phyloP scores from a whole-genome alignment of 208 protist species.

The Leishmania amazonensis region DNA sequence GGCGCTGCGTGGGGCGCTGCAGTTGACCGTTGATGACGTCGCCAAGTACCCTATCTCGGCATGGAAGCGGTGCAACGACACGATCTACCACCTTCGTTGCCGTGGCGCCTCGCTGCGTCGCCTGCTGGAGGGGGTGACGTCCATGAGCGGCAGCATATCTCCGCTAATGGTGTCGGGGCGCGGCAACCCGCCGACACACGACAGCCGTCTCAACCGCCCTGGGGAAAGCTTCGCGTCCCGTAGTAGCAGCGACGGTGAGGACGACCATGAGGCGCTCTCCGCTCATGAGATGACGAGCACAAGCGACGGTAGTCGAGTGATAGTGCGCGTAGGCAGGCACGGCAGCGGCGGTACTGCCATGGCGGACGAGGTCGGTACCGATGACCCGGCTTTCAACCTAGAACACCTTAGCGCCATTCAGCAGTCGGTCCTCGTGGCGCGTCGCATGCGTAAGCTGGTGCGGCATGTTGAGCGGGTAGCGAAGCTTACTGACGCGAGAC shows the following conservation, averaged over 20 bases:
- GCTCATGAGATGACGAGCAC: conserved; percentile 3
- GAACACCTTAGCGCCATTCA: conserved; percentile 54
- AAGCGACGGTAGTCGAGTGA: conserved; percentile 13
- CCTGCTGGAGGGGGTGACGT: conserved; percentile 48
- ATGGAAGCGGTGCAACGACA: conserved; percentile 90
- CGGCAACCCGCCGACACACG: neutral
- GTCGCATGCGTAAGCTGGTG: conserved; percentile 84
- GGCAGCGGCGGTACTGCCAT: neutral
- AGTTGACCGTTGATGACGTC: conserved; percentile 45
- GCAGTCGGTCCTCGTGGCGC: conserved; percentile 79
- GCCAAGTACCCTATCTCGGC: conserved; percentile 65
- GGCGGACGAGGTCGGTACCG: neutral
- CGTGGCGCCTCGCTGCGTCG: conserved; percentile 64
- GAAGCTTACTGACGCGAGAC: conserved; percentile 58
- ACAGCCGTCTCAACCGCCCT: neutral
- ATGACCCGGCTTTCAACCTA: conserved; percentile 4
- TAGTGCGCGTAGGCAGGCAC: conserved; percentile 19
- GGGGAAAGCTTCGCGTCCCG: neutral
- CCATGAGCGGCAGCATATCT: conserved; percentile 16
- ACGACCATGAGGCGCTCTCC: neutral
- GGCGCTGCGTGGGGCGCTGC: conserved; percentile 37
- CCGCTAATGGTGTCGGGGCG: conserved; percentile 10
- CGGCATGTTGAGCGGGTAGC: conserved; percentile 71
- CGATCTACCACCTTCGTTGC: conserved; percentile 79
- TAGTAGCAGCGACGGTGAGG: conserved; percentile 2